Base-by-base conservation (phyloP, 495 filamentous ascomycete species). In the Neurospora tetraspora region DNA sequence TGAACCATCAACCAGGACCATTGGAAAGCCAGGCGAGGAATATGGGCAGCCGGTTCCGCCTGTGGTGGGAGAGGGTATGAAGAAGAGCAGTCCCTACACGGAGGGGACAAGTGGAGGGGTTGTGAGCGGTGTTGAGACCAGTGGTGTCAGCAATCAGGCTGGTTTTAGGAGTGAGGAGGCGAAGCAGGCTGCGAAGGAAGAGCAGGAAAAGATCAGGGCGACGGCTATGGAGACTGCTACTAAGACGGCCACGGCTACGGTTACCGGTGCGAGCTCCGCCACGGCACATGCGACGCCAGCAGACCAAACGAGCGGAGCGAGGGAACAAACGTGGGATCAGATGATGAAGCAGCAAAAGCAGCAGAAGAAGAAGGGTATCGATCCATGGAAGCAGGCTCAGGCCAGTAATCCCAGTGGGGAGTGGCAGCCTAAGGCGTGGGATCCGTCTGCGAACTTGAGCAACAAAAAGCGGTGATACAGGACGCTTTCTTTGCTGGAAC, bases 341-440 rank as follows among this genome's bases (percentile, higher is more conserved):
- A 78, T 71, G 75, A 38, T 75, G 81, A 71, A 72, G 73, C 72
- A 47, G 71, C 73, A 77, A 71, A 74, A 74, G 68, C 45, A 77
- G 42, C 53, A 71, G 69, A 77, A 71, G 72, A 71, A 73, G 45
- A 76, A n/a, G 43, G 68, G 12, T 8, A 71, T 86, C 12, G 86
- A 91, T 75, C 91, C 91, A 10, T 93, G 92, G 90, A 88, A 88
- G 53, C 81, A 80, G 47, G 80, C 81, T n/a, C 75, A 72, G 78
- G 82, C 53, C 0, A 34, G 75, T 77, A 85, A 81, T 0, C 89
- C 92, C 16, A 85, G 92, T 36, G 90, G 93, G 76, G 85, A 85
- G 5, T 97, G 91, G 91, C 91, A 95, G 81, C 94, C 94, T 0
- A 80, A 90, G 70, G 82, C 86, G 6, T 97, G 94, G 94, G 83